Percentiles rank a stretch among this genome's conserved stretches.
Conservation (phyloP, 2,329 filamentous ascomycete genomes). For the Nigrospora osmanthi region DNA sequence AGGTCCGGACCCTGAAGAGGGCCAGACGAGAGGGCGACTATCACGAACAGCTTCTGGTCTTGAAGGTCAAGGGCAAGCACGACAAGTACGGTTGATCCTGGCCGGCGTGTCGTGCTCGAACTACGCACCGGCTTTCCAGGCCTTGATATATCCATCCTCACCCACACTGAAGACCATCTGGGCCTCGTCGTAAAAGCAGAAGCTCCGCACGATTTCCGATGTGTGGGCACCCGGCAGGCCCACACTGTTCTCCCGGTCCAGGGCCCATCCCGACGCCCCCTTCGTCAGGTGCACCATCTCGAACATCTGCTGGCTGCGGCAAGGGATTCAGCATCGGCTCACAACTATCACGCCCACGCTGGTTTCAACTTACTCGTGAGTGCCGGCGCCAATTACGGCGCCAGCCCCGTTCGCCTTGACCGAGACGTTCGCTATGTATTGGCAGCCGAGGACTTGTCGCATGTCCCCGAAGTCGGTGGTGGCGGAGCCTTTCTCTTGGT, state of each 20-base stretch:
- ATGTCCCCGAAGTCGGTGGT: conserved; percentile 60
- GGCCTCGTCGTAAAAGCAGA: conserved; percentile 55
- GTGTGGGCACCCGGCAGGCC: conserved; percentile 56
- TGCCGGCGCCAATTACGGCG: conserved; percentile 56
- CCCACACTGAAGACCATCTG: conserved; percentile 51
- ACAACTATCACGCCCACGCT: neutral
- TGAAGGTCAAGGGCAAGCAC: conserved; percentile 89
- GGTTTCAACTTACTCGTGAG: conserved; percentile 49
- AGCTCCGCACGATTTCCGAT: conserved; percentile 54
- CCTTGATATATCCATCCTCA: conserved; percentile 50
- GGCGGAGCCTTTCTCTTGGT: conserved; percentile 49
- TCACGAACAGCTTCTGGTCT: conserved; percentile 75
- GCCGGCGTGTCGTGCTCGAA: conserved; percentile 2
- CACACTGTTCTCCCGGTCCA: conserved; percentile 48
- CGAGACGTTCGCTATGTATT: conserved; percentile 65
- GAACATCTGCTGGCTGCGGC: conserved; percentile 43
- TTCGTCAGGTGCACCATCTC: conserved; percentile 53
- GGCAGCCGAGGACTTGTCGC: conserved; percentile 55
- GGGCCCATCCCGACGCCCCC: conserved; percentile 38
- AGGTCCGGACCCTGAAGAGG: conserved; percentile 75
- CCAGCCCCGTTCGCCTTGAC: conserved; percentile 50
- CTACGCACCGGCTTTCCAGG: conserved; percentile 38
- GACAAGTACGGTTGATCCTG: conserved; percentile 62
- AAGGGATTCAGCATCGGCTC: neutral
- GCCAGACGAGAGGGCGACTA: conserved; percentile 83